A percentile compares a stretch with the other conserved stretches of the same genome.
phyloP scores from a whole-genome alignment of 176 grass and related monocot genomes.

The Elaeis guineensis region DNA sequence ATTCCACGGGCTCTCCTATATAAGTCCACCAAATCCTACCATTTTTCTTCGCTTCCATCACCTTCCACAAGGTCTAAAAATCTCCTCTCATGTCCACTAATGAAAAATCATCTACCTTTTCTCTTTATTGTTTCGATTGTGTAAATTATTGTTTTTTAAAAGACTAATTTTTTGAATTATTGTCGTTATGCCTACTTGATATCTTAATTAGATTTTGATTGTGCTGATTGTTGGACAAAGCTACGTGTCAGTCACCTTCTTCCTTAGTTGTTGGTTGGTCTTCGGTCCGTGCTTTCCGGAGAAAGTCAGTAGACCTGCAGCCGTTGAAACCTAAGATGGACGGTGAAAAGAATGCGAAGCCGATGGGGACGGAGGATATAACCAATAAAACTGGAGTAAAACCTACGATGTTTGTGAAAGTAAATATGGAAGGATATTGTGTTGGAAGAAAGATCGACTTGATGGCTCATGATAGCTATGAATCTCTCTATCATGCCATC shows the following conservation, averaged over 20 bases:
- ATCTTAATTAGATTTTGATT: neutral
- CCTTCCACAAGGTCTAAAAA: too few relatives aligned
- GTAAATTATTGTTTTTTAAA: too few relatives aligned
- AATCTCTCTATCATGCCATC: slow-evolving; percentile 42
- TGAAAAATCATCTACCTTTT: neutral
- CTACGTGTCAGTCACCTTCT: neutral
- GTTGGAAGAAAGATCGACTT: slow-evolving; percentile 80
- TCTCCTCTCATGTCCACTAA: neutral
- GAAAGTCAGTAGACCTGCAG: too few relatives aligned
- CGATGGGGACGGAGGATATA: too few relatives aligned
- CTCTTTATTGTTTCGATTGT: too few relatives aligned
- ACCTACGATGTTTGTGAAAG: slow-evolving; percentile 70
- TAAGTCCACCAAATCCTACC: too few relatives aligned
- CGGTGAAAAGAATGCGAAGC: too few relatives aligned
- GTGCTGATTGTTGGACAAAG: slow-evolving; percentile 12
- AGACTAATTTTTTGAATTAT: slow-evolving; percentile 2
- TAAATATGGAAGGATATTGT: slow-evolving; percentile 59
- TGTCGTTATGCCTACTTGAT: neutral
- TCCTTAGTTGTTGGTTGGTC: too few relatives aligned
- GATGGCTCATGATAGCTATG: slow-evolving; percentile 43
- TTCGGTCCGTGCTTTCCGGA: too few relatives aligned
- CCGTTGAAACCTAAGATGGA: too few relatives aligned
- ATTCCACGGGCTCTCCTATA: too few relatives aligned
- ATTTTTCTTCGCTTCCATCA: too few relatives aligned
- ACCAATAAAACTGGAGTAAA: neutral